Conservation (phyloP, 192 early-diverging fungal genomes). For the Podila horticola region DNA sequence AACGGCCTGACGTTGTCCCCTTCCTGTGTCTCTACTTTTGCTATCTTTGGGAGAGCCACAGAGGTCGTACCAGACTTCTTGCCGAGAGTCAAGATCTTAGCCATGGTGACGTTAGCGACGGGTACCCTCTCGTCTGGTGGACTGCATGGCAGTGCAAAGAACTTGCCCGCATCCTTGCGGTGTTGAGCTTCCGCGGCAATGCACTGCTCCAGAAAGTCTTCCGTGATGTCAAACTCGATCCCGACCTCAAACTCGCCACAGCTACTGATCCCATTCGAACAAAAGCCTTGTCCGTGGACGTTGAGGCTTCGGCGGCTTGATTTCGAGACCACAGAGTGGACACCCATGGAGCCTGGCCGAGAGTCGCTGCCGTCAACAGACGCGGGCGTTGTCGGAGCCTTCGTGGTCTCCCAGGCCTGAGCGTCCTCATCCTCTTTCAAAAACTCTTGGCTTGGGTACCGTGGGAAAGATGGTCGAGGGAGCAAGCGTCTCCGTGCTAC, state of each 20-base stretch:
- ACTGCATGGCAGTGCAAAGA: slow-evolving; percentile 40
- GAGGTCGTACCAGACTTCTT: slow-evolving; percentile 6
- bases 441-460: slow-evolving; percentile 23
- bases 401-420: slow-evolving; percentile 15
- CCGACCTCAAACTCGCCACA: slow-evolving; percentile 47
- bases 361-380: slow-evolving; percentile 4
- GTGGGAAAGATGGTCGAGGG: slow-evolving; percentile 20
- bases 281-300: background rate
- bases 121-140: background rate
- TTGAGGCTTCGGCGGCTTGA: slow-evolving; percentile 41
- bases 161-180: slow-evolving; percentile 40
- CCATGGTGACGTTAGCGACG: background rate
- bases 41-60: background rate
- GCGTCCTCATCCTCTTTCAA: slow-evolving; percentile 19
- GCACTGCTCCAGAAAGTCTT: slow-evolving; percentile 37
- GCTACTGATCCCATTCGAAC: slow-evolving; percentile 20
- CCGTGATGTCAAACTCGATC: slow-evolving; percentile 43
- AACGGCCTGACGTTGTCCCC: background rate
- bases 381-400: background rate
- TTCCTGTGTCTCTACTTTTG: background rate
- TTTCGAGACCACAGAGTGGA: slow-evolving; percentile 38
- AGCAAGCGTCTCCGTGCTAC: slow-evolving; percentile 2
- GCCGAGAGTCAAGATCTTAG: slow-evolving; percentile 14
- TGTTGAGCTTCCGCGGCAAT: slow-evolving; percentile 38
- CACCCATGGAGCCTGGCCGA: slow-evolving; percentile 4